phyloP scores from a whole-genome alignment of 2,329 filamentous ascomycete genomes.

The Pseudovirgaria hyperparasitica region DNA sequence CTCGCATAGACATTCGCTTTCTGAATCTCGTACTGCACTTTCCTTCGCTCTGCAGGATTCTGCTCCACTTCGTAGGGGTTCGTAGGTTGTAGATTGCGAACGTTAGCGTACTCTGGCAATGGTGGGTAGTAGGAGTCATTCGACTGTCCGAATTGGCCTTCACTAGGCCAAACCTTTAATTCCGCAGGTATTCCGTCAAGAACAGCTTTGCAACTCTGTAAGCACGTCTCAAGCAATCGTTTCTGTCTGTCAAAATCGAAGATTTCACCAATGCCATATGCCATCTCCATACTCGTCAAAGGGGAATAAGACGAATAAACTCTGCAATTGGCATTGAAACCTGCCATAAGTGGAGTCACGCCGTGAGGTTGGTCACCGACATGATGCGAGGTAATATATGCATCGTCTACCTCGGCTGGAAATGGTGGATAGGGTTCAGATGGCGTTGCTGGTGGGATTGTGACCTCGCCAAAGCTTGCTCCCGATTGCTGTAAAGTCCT shows the following conservation, averaged over 20 bases:
- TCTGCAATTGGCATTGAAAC: slow-evolving; percentile 68
- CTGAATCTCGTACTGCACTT: slow-evolving; percentile 73
- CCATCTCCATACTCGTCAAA: slow-evolving; percentile 66
- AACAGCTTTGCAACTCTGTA: slow-evolving; percentile 57
- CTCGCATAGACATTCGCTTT: slow-evolving; percentile 83
- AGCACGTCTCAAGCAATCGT: slow-evolving; percentile 55
- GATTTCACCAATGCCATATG: slow-evolving; percentile 65
- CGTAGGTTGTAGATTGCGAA: slow-evolving; percentile 15
- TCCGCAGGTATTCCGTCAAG: slow-evolving; percentile 56
- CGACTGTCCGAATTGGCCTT: slow-evolving; percentile 18
- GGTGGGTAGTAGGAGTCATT: slow-evolving; percentile 22
- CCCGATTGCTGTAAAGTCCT: slow-evolving; percentile 71
- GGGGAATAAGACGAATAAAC: slow-evolving; percentile 72
- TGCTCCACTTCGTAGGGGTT: slow-evolving; percentile 16
- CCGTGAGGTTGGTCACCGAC: slow-evolving; percentile 58
- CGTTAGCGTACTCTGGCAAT: slow-evolving; percentile 20
- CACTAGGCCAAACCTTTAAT: slow-evolving; percentile 44
- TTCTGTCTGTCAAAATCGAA: slow-evolving; percentile 69
- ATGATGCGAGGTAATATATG: slow-evolving; percentile 59
- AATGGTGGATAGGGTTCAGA: slow-evolving; percentile 66
- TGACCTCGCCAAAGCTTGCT: slow-evolving; percentile 55
- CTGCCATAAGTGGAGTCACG: slow-evolving; percentile 57
- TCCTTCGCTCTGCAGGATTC: slow-evolving; percentile 25
- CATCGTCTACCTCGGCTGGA: slow-evolving; percentile 73
- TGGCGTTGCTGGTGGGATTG: slow-evolving; percentile 64